Conservation (phyloP, 352 stramenopile genomes). For the Phytopythium oedochilum region DNA sequence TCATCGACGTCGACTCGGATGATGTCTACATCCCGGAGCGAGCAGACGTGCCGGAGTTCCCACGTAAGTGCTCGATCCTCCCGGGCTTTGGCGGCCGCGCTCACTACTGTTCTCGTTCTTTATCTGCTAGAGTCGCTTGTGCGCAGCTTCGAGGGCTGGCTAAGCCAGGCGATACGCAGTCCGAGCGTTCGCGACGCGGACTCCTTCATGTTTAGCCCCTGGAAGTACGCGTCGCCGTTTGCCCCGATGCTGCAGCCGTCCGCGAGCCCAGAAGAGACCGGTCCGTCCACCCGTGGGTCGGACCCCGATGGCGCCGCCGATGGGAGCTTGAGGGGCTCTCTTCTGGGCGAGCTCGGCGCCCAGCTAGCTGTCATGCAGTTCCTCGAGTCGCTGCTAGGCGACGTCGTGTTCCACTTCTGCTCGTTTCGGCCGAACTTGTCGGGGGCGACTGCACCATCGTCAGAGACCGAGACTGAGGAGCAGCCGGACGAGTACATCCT, state of each 20-base stretch:
- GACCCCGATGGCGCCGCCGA: background rate
- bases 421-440: slow-evolving; percentile 42
- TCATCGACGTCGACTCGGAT: slow-evolving; percentile 69
- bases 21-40: slow-evolving; percentile 65
- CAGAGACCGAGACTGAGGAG: background rate
- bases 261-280: background rate
- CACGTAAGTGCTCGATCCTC: slow-evolving; percentile 28
- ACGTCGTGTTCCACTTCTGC: slow-evolving; percentile 57
- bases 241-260: background rate
- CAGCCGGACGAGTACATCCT: slow-evolving; percentile 30
- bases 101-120: background rate
- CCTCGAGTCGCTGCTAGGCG: slow-evolving; percentile 57
- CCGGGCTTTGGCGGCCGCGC: background rate
- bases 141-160: slow-evolving; percentile 36
- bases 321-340: background rate
- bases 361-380: slow-evolving; percentile 50
- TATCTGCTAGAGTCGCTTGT: slow-evolving; percentile 45
- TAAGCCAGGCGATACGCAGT: slow-evolving; percentile 36
- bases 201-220: slow-evolving; percentile 37
- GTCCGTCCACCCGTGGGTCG: background rate
- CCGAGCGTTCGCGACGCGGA: slow-evolving; percentile 37
- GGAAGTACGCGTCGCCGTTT: background rate
- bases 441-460: background rate
- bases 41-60: slow-evolving; percentile 60
- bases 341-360: slow-evolving; percentile 14